Base-by-base conservation (phyloP, 305 asterid species). In the Lippia alba region DNA sequence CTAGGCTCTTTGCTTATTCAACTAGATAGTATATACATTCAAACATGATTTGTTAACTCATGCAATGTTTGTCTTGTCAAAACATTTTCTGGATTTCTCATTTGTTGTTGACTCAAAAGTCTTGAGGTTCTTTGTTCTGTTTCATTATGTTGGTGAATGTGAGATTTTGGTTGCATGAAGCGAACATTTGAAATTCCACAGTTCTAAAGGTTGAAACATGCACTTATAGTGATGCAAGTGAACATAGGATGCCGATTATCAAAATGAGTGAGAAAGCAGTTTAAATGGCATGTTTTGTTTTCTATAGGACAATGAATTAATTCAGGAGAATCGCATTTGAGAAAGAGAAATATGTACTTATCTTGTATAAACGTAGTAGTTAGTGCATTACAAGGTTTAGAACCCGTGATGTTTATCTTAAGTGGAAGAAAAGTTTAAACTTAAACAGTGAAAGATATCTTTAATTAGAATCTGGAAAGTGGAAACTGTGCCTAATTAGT, bases 1-100 rank as follows among this genome's bases (percentile, higher is more conserved):
- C 65, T 74, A 34, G 70, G 70, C 66, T 74, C 80, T 78, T 67
- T 61, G 51, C 61, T 67, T 51, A 39, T 64, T 33, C 44, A 34
- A 62, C 40, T 69, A 59, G 53, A 40, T 5, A 32, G 70, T 54
- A 49, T 33, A 45, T 66, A 53, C 53, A 72, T 76, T 62, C 50
- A 15, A 50, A 59, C 66, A 66, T 48, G 10, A 66, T 18, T 40
- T 33, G 33, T 54, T 55, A 41, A 48, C 61, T 50, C 65, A 39
- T 64, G 74, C 33, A 49, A 32, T 55, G 8, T 60, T 57, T 48
- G 17, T 71, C 32, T 63, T 12, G 15, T 36, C 56, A 30, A 33
- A 44, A 59, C 32, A 4, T 34, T 40, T 61, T 44, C 14, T 68
- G 34, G 44, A 49, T 39, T 56, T 56, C 58, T 33, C 18, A 24